A percentile compares a stretch with the other conserved stretches of the same genome.
These are phyloP conservation scores for Melocanna baccifera DNA, from an alignment of 176 grass and related monocot genomes.

Conservation along the genomic window DNA sequence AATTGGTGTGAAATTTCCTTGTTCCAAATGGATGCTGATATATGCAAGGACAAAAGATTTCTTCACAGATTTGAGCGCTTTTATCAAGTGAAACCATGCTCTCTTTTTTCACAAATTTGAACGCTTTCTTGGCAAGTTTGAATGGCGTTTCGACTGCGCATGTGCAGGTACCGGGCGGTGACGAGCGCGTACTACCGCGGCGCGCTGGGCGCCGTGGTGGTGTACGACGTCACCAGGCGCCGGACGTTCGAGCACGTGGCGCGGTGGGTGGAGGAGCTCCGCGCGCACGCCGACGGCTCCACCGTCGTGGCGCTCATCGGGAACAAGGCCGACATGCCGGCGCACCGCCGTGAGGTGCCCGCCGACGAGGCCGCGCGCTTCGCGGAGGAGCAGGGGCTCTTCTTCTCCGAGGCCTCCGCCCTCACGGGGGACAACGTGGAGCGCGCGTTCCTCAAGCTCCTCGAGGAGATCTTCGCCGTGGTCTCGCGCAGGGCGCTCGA, in stretches of 20 bases:
- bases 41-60: background rate
- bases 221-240: constrained; percentile 66
- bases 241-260: constrained; percentile 65
- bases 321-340: constrained; percentile 65
- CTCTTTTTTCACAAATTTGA: background rate
- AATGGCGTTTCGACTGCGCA: background rate
- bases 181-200: constrained; percentile 81
- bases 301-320: constrained; percentile 64
- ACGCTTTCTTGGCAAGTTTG: background rate
- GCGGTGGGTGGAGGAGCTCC: constrained; percentile 72
- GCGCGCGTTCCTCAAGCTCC: constrained; percentile 58
- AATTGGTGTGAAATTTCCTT: background rate
- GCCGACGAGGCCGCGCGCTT: constrained; percentile 54
- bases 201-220: constrained; percentile 73
- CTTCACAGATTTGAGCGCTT: background rate
- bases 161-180: constrained; percentile 58
- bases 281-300: constrained; percentile 61
- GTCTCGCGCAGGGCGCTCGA: constrained; percentile 61
- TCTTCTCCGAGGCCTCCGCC: constrained; percentile 75
- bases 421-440: constrained; percentile 66
- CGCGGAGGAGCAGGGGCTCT: constrained; percentile 65
- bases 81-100: background rate
- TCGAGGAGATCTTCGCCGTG: constrained; percentile 67
- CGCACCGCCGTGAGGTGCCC: constrained; percentile 38
- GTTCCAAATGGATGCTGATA: background rate